A percentile compares a stretch with the other conserved stretches of the same genome.
These are phyloP conservation scores for Quercus robur DNA, from an alignment of 306 rosid genomes.

Conservation along the genomic window DNA sequence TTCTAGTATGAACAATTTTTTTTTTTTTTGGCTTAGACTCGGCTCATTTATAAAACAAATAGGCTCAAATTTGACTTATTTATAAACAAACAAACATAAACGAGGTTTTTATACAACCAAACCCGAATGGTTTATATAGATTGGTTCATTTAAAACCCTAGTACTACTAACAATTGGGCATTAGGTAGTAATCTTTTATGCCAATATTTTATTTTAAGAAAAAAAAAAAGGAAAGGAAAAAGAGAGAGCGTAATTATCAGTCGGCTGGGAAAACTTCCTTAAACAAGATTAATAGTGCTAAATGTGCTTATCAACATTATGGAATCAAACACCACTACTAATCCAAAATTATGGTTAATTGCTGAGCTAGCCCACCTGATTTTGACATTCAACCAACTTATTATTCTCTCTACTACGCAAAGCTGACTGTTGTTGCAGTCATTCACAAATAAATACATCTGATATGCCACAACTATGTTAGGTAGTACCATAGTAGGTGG, in stretches of 20 bases:
- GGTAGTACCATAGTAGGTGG: background rate
- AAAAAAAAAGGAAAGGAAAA: background rate
- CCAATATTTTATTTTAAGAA: background rate
- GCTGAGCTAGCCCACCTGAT: conserved; percentile 11
- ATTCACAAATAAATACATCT: background rate
- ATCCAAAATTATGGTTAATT: background rate
- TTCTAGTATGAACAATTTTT: too few species aligned
- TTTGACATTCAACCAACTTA: conserved; percentile 22
- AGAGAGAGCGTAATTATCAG: background rate
- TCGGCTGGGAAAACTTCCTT: background rate
- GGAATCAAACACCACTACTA: conserved; percentile 14
- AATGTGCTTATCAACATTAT: background rate
- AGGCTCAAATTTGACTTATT: too few species aligned
- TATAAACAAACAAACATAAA: too few species aligned
- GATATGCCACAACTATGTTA: background rate
- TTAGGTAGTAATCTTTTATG: background rate
- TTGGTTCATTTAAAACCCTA: too few species aligned
- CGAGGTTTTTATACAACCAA: too few species aligned
- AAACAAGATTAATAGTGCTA: background rate
- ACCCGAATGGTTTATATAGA: too few species aligned
- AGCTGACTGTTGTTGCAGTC: background rate
- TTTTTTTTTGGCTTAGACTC: too few species aligned
- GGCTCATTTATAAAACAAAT: too few species aligned
- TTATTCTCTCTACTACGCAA: background rate
- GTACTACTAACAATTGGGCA: background rate